Base-by-base conservation (phyloP, 2,329 filamentous ascomycete genomes). In the Dactylellina sp. region DNA sequence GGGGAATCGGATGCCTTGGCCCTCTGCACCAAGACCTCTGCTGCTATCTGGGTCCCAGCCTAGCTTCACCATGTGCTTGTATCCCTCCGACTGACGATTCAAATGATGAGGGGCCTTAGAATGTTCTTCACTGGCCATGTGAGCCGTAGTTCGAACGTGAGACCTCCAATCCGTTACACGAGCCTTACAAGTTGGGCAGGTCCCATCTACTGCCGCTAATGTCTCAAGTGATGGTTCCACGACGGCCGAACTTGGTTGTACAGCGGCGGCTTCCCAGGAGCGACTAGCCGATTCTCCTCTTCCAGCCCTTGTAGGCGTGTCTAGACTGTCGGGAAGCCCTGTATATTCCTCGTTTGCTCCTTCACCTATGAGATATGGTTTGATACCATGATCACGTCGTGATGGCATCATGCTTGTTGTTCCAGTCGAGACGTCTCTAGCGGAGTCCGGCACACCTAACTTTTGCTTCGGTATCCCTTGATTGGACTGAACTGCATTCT, bases 21-120 rank as follows among this genome's bases (percentile, higher is more conserved):
- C 89, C 1, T 83, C 82, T 7, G 86, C 86, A 0, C 93, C 93
- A 0, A 97, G 84, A 0, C 93, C 93, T 14, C 83, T 81, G 1
- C 92, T 84, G 25, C 87, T 84, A 80, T 93, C 91, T 0, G 90
- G 89, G 77, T 93, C 89, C 88, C 90, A 93, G 25, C 91, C 91
- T 70, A 90, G 86, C 0, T 86, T 84, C 59, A 87, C 83, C 32
- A 93, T 84, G 25, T 90, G 86, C 3, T 85, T 83, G 5, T 93
- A 82, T 0, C 91, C 91, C 84, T 91, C 90, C 49, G 90, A 85
- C 2, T 84, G 86, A 35, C 91, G 85, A 80, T 92, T 89, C 18
- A 93, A 82, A 12, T 89, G 85, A 0, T 90, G 92, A 0, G 91
- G 91, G 5, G 89, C 89, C 70, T 91, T 88, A 0, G 89, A 89